Percentiles rank a stretch among this genome's conserved stretches.
phyloP scores from a whole-genome alignment of 2,329 filamentous ascomycete genomes.

The Colletotrichum paranaense region DNA sequence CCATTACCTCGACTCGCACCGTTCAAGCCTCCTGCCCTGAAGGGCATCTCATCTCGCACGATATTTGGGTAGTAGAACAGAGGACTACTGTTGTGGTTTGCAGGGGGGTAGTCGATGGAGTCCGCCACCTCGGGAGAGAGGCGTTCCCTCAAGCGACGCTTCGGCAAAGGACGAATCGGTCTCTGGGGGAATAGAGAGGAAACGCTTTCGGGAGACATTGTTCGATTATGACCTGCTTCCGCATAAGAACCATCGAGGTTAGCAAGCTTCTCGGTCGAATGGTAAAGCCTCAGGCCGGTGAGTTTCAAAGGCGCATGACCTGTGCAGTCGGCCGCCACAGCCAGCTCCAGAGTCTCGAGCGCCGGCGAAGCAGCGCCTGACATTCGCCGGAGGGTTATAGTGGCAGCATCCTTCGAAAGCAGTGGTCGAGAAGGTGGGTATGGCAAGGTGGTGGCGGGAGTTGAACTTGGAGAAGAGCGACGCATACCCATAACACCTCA shows the following conservation, averaged over 20 bases:
- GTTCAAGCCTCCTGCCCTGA: slow-evolving; percentile 41
- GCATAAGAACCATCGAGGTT: slow-evolving; percentile 28
- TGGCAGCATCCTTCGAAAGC: neutral
- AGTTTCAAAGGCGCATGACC: slow-evolving; percentile 9
- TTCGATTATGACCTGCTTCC: slow-evolving; percentile 56
- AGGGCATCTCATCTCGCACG: slow-evolving; percentile 37
- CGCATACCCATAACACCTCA: slow-evolving; percentile 57
- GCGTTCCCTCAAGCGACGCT: slow-evolving; percentile 86
- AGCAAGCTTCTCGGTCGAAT: slow-evolving; percentile 18
- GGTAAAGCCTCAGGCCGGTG: slow-evolving; percentile 5
- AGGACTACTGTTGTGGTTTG: slow-evolving; percentile 76
- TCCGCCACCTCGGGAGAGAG: slow-evolving; percentile 87
- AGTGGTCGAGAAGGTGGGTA: slow-evolving; percentile 3
- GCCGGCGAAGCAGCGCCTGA: neutral
- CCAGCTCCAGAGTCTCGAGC: slow-evolving; percentile 5
- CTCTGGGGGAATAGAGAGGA: slow-evolving; percentile 88
- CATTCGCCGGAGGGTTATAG: neutral
- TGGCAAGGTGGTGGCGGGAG: slow-evolving; percentile 45
- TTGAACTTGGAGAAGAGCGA: slow-evolving; percentile 38
- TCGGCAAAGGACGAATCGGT: slow-evolving; percentile 92
- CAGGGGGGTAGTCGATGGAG: slow-evolving; percentile 83
- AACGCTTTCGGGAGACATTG: slow-evolving; percentile 78
- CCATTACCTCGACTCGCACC: neutral
- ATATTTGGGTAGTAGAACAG: slow-evolving; percentile 77
- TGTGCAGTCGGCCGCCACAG: slow-evolving; percentile 18